Conservation (phyloP, 2,329 filamentous ascomycete species). For the Colletotrichum godetiae region DNA sequence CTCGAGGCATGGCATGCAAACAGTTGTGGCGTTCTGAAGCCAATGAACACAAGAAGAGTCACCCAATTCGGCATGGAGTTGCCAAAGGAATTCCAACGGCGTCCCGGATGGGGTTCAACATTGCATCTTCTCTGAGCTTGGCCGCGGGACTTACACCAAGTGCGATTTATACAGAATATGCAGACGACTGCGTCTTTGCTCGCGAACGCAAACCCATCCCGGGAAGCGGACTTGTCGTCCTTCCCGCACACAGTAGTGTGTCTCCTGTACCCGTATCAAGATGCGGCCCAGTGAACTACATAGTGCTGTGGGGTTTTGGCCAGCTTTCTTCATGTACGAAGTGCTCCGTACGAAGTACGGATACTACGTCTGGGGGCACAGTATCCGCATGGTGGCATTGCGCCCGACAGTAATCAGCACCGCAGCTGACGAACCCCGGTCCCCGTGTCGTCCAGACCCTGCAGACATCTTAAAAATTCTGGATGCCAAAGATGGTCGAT, state of each 20-base stretch:
- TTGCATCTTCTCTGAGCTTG: not conserved
- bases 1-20: not conserved
- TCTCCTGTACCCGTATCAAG: not conserved
- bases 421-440: conserved; percentile 18
- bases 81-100: not conserved
- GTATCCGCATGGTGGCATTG: conserved; percentile 20
- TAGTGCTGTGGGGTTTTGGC: not conserved
- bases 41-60: not conserved
- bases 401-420: conserved; percentile 24
- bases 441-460: conserved; percentile 34
- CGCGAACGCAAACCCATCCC: conserved; percentile 13
- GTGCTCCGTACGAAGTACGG: not conserved
- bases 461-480: conserved; percentile 35
- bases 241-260: conserved; percentile 1
- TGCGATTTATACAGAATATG: not conserved
- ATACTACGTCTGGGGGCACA: not conserved
- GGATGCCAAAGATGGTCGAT: conserved; percentile 27
- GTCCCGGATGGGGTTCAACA: not conserved
- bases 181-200: not conserved
- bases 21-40: not conserved
- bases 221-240: conserved; percentile 6
- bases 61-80: not conserved
- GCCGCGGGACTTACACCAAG: not conserved
- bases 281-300: conserved; percentile 11
- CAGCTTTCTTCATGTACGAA: conserved; percentile 7